A percentile compares a stretch with the other conserved stretches of the same genome.
These are phyloP conservation scores for Hydrangea macrophylla DNA, from an alignment of 148 eudicot genomes.

Conservation along the genomic window DNA sequence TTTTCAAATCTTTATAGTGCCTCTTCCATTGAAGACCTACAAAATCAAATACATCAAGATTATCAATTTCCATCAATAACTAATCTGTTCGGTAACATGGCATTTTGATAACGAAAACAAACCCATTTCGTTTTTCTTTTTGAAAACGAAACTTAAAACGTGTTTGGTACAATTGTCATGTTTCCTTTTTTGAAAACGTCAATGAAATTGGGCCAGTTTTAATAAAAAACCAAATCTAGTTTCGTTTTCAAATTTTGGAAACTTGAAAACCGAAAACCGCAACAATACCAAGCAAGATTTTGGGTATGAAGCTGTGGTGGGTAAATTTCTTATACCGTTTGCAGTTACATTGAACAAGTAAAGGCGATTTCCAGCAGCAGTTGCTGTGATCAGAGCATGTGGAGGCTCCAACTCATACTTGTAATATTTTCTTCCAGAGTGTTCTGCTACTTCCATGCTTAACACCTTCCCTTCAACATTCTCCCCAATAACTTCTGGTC, in stretches of 20 bases:
- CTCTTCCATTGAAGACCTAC: slow-evolving; percentile 96
- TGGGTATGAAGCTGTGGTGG: not conserved
- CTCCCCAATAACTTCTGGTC: slow-evolving; percentile 92
- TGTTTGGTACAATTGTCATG: too few species aligned
- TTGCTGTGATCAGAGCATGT: slow-evolving; percentile 81
- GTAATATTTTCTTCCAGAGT: slow-evolving; percentile 84
- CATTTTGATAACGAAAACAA: too few species aligned
- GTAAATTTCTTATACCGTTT: slow-evolving; percentile 40
- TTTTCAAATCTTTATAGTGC: slow-evolving; percentile 75
- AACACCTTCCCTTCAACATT: slow-evolving; percentile 90
- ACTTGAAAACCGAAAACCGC: too few species aligned
- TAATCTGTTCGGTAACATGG: too few species aligned
- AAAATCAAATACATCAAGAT: slow-evolving; percentile 9
- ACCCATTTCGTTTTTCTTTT: too few species aligned
- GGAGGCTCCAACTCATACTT: slow-evolving; percentile 92
- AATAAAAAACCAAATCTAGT: too few species aligned
- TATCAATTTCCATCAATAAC: not conserved
- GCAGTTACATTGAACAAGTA: slow-evolving; percentile 76
- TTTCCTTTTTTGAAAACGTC: too few species aligned
- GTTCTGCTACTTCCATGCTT: slow-evolving; percentile 67
- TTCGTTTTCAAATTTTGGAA: too few species aligned
- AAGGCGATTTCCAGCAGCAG: slow-evolving; percentile 95
- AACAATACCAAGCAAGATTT: too few species aligned
- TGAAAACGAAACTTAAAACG: too few species aligned
- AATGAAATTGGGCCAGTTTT: too few species aligned